A percentile compares a stretch with the other conserved stretches of the same genome.
These are phyloP conservation scores for Leishmania turanica DNA, from an alignment of 208 protist genomes.

Conservation along the genomic window DNA sequence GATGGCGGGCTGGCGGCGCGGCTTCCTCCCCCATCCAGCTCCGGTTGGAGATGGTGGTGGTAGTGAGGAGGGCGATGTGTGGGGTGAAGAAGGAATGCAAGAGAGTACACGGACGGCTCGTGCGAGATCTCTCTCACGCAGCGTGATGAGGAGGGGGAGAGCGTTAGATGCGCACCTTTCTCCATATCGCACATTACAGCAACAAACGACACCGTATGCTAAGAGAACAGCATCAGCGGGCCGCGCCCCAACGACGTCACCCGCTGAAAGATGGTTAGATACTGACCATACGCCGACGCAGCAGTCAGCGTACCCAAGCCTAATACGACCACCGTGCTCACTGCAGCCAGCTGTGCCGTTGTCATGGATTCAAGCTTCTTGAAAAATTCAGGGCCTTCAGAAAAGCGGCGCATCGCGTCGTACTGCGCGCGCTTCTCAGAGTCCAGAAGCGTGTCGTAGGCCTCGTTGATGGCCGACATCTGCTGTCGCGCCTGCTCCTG, in stretches of 20 bases:
- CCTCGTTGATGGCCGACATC: slow-evolving; percentile 82
- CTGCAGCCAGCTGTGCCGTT: slow-evolving; percentile 20
- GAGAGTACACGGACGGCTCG: not conserved
- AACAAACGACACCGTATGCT: not conserved
- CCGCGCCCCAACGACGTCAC: slow-evolving; percentile 28
- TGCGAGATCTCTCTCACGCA: not conserved
- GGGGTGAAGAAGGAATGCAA: too few species aligned
- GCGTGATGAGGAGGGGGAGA: not conserved
- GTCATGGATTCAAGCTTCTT: slow-evolving; percentile 47
- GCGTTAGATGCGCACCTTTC: not conserved
- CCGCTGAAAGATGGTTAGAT: slow-evolving; percentile 47
- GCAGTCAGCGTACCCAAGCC: slow-evolving; percentile 24
- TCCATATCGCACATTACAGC: not conserved
- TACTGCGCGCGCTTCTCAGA: slow-evolving; percentile 61
- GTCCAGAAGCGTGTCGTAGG: slow-evolving; percentile 78
- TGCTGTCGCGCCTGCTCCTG: slow-evolving; percentile 52
- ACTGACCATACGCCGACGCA: slow-evolving; percentile 44
- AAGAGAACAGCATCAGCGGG: slow-evolving; percentile 19
- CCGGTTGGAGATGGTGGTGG: not conserved
- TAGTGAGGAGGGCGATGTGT: not conserved
- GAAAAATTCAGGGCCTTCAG: slow-evolving; percentile 29
- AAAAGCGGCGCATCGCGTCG: slow-evolving; percentile 44
- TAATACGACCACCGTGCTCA: slow-evolving; percentile 25
- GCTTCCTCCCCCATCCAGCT: not conserved
- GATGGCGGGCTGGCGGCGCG: not conserved